These are phyloP conservation scores for Ophiostoma perfectum DNA, from an alignment of 2,329 filamentous ascomycete genomes.

Conservation along the genomic window DNA sequence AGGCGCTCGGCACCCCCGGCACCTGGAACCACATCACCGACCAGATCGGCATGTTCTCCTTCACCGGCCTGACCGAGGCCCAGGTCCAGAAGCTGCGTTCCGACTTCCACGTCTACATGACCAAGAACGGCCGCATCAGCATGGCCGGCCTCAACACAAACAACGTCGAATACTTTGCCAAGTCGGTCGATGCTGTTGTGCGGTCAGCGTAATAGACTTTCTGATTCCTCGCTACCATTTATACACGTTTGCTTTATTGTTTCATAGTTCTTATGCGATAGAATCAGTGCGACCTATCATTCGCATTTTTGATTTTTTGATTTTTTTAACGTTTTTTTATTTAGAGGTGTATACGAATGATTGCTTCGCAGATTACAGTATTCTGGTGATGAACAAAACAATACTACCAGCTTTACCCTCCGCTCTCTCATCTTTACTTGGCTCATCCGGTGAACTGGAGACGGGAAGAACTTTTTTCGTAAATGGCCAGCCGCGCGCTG, in stretches of 20 bases:
- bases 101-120: slow-evolving; percentile 79
- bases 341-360: not conserved
- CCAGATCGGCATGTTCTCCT: slow-evolving; percentile 99
- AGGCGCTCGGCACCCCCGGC: slow-evolving; percentile 78
- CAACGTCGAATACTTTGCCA: slow-evolving; percentile 90
- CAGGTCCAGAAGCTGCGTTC: slow-evolving; percentile 67
- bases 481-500: too few species aligned
- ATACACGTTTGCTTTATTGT: not conserved
- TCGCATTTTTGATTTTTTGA: not conserved
- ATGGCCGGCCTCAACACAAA: slow-evolving; percentile 95
- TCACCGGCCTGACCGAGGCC: slow-evolving; percentile 70
- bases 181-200: slow-evolving; percentile 81
- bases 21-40: slow-evolving; percentile 96
- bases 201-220: slow-evolving; percentile 37
- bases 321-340: not conserved
- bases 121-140: slow-evolving; percentile 95
- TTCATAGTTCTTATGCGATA: not conserved
- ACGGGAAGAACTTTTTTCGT: too few species aligned
- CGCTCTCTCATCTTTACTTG: too few species aligned
- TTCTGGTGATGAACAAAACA: not conserved
- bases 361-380: too few species aligned
- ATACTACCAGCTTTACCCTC: too few species aligned
- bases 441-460: too few species aligned
- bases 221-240: not conserved
- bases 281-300: not conserved